Evolutionary conservation across 768 basidiomycete genomes (phyloP), one percentile per base, ranked within the genome.

Genomic region (Termitomyces sp.): DNA sequence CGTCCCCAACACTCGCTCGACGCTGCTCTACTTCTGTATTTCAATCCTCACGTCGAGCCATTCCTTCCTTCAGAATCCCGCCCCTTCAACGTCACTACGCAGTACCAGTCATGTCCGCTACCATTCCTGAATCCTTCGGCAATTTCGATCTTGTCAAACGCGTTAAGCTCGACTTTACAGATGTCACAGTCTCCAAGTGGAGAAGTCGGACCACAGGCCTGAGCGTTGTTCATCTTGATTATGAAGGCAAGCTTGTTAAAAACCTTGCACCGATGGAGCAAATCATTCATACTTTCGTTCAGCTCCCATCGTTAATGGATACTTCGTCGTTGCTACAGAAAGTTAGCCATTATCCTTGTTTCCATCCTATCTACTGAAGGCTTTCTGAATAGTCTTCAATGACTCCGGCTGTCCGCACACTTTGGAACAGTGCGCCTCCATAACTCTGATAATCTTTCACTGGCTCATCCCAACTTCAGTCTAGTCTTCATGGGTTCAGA

Each of bases 401-500:
- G 95, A 97, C 68, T 89, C 86, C 50, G 96, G 96, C 56, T 91
- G 95, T 66, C 96, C 96, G 3, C 96, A 98, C 72, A 98, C 96
- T 1, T 76, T 98, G 39, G 96, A 98, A 74, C 95, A 98, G 92
- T 93, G 68, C 68, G 89, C 76, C 36, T 33, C 24, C 18, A 22
- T 51, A 18, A 32, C 47, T 27, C 46, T 37, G 32, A 18, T 55
- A 26, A 20, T 56, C 53, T 56, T 56, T 43, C 52, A 54, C 61
- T 43, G 30, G 61, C 49, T 55, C 33, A 33, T 45, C 20, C n/a
- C 9, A 16, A 20, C 60, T 30, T 39, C 55, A 93, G 91, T 71
- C 74, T 96, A 59, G 85, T 98, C 32, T 98, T 98, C 69, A 90
- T 98, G 82, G 97, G 97, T 5, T 96, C 94, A 0, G 87, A 96